These are phyloP conservation scores for Cyclaneusma minus DNA, from an alignment of 2,329 filamentous ascomycete species.

Conservation along the genomic window DNA sequence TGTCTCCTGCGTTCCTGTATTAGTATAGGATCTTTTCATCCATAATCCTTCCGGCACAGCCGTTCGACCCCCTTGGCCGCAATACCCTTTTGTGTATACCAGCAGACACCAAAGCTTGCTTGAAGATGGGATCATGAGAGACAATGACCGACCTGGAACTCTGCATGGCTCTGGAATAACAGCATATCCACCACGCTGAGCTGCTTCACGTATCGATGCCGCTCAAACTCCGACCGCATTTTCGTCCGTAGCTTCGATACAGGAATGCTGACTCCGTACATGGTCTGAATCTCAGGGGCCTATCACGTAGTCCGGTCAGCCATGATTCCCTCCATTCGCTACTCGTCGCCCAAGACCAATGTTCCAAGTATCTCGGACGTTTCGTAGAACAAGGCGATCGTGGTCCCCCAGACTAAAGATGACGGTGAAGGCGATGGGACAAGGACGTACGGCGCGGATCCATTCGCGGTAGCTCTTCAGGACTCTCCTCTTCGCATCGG, in stretches of 20 bases:
- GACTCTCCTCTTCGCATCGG: slow-evolving; percentile 76
- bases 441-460: slow-evolving; percentile 74
- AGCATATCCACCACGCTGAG: slow-evolving; percentile 78
- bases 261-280: slow-evolving; percentile 88
- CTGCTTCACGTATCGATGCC: slow-evolving; percentile 85
- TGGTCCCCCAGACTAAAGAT: too few species aligned
- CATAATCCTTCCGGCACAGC: not conserved
- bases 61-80: not conserved
- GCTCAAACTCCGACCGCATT: slow-evolving; percentile 92
- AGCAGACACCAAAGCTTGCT: too few species aligned
- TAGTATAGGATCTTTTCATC: too few species aligned
- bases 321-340: slow-evolving; percentile 3
- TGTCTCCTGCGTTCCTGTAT: slow-evolving; percentile 56
- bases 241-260: slow-evolving; percentile 80
- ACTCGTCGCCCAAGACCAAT: not conserved
- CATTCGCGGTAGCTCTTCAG: slow-evolving; percentile 85
- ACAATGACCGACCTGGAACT: slow-evolving; percentile 61
- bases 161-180: slow-evolving; percentile 77
- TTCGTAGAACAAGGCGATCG: not conserved
- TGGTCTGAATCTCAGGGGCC: slow-evolving; percentile 92
- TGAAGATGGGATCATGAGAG: too few species aligned
- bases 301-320: slow-evolving; percentile 23
- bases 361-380: not conserved
- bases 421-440: slow-evolving; percentile 4
- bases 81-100: not conserved